Conservation (phyloP, 2,329 filamentous ascomycete genomes). For the Ceratocystis harringtonii region DNA sequence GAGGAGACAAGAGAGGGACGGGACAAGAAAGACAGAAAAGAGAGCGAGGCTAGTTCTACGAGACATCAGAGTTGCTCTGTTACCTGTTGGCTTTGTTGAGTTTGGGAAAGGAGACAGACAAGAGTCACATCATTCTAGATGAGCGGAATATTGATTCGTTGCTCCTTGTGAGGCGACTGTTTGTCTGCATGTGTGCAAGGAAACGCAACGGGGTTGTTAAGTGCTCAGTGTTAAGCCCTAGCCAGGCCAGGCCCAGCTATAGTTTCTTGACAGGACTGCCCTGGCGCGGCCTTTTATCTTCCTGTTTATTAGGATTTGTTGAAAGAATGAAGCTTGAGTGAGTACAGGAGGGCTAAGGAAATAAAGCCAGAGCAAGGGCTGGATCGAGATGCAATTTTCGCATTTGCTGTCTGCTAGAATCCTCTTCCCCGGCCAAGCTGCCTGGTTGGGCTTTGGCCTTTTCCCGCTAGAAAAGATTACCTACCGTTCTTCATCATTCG, state of each 20-base stretch:
- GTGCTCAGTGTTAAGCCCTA: neutral
- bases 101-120: neutral
- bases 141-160: neutral
- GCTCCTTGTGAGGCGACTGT: neutral
- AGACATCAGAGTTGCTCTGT: neutral
- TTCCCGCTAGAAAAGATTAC: neutral
- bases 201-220: no score
- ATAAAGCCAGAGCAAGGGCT: neutral
- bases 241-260: neutral
- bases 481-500: neutral
- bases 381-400: constrained; percentile 6
- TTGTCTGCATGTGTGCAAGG: neutral
- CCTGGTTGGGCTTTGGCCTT: neutral
- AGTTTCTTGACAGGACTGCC: neutral
- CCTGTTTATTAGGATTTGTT: no score
- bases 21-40: neutral
- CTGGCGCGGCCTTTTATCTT: neutral
- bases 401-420: neutral
- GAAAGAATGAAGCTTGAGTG: no score
- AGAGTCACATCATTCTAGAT: neutral
- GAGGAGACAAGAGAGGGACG: neutral
- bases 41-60: neutral
- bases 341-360: neutral
- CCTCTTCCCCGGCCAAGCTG: neutral
- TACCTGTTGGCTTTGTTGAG: neutral